phyloP scores from a whole-genome alignment of 371 early-diverging fungal genomes.

The Rhizomucor miehei region DNA sequence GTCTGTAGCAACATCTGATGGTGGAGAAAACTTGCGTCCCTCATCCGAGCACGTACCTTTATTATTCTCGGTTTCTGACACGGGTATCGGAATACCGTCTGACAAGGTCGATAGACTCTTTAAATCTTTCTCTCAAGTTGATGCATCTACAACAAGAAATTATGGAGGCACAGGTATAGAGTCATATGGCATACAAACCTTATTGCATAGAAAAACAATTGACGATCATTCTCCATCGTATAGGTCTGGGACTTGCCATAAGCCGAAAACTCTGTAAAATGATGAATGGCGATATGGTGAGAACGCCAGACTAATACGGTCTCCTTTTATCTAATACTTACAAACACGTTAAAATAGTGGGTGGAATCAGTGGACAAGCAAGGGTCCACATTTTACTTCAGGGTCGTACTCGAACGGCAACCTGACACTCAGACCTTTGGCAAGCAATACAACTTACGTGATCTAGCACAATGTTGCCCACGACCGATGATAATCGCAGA shows the following conservation, averaged over 20 bases:
- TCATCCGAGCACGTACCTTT: conserved; percentile 12
- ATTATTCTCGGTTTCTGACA: conserved; percentile 51
- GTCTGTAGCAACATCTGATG: no score
- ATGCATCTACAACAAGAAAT: conserved; percentile 49
- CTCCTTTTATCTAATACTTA: background rate
- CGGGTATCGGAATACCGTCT: conserved; percentile 62
- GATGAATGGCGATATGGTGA: conserved; percentile 54
- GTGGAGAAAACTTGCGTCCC: no score
- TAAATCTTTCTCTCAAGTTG: conserved; percentile 59
- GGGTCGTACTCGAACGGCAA: conserved; percentile 24
- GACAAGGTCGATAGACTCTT: conserved; percentile 52
- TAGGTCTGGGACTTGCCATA: conserved; percentile 52
- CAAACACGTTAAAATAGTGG: conserved; percentile 17
- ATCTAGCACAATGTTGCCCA: conserved; percentile 5
- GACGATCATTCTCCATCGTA: no score
- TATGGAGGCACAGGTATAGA: conserved; percentile 48
- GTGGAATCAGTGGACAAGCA: conserved; percentile 42
- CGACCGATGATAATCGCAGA: conserved; percentile 16
- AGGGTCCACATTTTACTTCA: conserved; percentile 48
- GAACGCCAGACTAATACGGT: no score
- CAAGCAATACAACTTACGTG: conserved; percentile 13
- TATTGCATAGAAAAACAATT: no score
- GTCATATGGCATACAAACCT: no score
- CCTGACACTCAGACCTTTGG: conserved; percentile 15
- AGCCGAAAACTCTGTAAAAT: conserved; percentile 43